Evolutionary conservation across 176 grass and related monocot genomes (phyloP).

Genomic region (Ampelocalamus luodianensis): DNA sequence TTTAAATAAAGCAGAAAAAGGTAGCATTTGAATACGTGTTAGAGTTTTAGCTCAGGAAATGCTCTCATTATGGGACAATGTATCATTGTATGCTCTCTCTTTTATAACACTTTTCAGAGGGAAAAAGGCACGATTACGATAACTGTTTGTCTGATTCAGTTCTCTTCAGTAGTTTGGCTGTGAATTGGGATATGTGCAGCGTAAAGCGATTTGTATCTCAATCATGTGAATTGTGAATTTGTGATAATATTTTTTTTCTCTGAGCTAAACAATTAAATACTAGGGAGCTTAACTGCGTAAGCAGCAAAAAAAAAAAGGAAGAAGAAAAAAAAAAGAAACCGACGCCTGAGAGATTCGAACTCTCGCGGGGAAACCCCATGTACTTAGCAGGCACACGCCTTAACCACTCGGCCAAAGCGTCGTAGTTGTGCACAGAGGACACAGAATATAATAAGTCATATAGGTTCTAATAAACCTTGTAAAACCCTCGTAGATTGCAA

Average conservation of each 20-base stretch:
- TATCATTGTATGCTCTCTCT: background rate
- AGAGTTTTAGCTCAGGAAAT: background rate
- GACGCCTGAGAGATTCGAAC: conserved; percentile 99
- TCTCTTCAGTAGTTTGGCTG: background rate
- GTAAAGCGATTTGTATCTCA: background rate
- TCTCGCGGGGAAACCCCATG: conserved; percentile 99
- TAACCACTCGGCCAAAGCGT: conserved; percentile 99
- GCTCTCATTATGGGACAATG: background rate
- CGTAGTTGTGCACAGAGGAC: background rate
- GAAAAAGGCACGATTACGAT: background rate
- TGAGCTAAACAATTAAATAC: background rate
- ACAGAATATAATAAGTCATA: too few species aligned
- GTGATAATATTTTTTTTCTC: background rate
- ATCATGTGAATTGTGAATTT: background rate
- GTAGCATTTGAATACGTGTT: background rate
- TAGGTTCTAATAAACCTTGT: too few species aligned
- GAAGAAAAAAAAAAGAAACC: background rate
- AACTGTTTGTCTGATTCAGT: background rate
- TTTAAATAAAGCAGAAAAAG: background rate
- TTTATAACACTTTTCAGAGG: background rate
- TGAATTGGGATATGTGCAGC: background rate
- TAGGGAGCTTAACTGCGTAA: background rate
- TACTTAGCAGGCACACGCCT: conserved; percentile 99
- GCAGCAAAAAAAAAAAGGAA: background rate
- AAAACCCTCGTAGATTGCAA: accelerated